These are phyloP conservation scores for Rhodosporidiobolus odoratus DNA, from an alignment of 768 basidiomycete genomes.

Conservation along the genomic window DNA sequence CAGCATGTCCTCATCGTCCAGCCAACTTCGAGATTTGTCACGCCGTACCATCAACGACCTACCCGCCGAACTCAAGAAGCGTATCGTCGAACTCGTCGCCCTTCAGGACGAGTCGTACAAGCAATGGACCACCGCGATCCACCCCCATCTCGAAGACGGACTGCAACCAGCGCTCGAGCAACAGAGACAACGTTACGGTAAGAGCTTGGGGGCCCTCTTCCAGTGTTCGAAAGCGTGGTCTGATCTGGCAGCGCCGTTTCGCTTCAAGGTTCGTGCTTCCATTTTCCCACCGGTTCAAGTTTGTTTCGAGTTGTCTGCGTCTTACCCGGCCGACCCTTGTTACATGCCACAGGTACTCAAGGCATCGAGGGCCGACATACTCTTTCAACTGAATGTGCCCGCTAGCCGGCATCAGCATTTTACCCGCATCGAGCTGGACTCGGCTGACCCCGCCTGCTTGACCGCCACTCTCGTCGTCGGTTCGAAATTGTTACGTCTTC, in stretches of 20 bases:
- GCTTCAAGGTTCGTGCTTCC: background rate
- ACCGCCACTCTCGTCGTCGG: background rate
- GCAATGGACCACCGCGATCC: background rate
- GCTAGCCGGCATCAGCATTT: background rate
- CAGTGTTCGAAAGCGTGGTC: background rate
- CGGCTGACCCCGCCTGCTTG: background rate
- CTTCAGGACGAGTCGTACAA: background rate
- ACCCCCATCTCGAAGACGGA: background rate
- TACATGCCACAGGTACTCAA: background rate
- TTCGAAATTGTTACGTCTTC: background rate
- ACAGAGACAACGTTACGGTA: background rate
- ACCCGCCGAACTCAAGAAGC: background rate
- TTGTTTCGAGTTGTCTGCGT: background rate
- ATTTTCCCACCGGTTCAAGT: background rate
- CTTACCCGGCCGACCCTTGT: background rate
- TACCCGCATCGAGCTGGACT: background rate
- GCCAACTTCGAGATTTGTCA: background rate
- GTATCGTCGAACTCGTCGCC: conserved; percentile 2
- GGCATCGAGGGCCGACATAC: background rate
- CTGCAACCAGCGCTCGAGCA: background rate
- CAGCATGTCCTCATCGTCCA: no score
- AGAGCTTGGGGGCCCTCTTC: background rate
- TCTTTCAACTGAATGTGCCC: background rate
- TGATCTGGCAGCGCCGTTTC: background rate
- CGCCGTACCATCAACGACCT: background rate